Conservation (phyloP, 192 early-diverging fungal species). For the Glomus cerebriforme region DNA sequence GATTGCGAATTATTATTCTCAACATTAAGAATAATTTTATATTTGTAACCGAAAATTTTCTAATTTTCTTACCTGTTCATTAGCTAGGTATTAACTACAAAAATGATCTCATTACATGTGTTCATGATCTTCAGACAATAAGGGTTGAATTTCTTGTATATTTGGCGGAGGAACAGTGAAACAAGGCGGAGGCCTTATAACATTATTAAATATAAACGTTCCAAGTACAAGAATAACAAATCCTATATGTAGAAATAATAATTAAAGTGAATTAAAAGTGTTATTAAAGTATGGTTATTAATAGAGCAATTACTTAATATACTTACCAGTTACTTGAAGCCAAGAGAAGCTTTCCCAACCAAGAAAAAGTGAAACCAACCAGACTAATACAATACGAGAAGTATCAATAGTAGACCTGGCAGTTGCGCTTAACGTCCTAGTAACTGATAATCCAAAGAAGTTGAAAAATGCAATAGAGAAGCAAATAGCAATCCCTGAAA, state of each 20-base stretch:
- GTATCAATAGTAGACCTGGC: slow-evolving; percentile 95
- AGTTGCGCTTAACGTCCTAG: slow-evolving; percentile 83
- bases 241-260: slow-evolving; percentile 34
- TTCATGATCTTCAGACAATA: slow-evolving; percentile 32
- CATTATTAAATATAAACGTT: slow-evolving; percentile 91
- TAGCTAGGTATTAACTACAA: too few relatives aligned
- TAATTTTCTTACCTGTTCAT: too few relatives aligned
- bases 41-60: too few relatives aligned
- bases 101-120: neutral
- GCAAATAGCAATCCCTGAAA: slow-evolving; percentile 76
- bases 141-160: slow-evolving; percentile 34
- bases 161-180: slow-evolving; percentile 33
- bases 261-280: too few relatives aligned
- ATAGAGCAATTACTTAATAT: slow-evolving; percentile 38
- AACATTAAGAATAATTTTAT: too few relatives aligned
- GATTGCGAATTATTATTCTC: too few relatives aligned
- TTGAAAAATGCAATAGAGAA: slow-evolving; percentile 96
- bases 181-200: slow-evolving; percentile 65
- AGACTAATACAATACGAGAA: slow-evolving; percentile 94
- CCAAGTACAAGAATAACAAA: slow-evolving; percentile 72
- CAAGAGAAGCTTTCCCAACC: slow-evolving; percentile 94
- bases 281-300: slow-evolving; percentile 46
- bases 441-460: slow-evolving; percentile 93
- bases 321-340: slow-evolving; percentile 87
- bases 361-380: slow-evolving; percentile 86